Evolutionary conservation across 805 yeast genomes (phyloP).

Genomic region (Cyberlindnera mississippiensis): DNA sequence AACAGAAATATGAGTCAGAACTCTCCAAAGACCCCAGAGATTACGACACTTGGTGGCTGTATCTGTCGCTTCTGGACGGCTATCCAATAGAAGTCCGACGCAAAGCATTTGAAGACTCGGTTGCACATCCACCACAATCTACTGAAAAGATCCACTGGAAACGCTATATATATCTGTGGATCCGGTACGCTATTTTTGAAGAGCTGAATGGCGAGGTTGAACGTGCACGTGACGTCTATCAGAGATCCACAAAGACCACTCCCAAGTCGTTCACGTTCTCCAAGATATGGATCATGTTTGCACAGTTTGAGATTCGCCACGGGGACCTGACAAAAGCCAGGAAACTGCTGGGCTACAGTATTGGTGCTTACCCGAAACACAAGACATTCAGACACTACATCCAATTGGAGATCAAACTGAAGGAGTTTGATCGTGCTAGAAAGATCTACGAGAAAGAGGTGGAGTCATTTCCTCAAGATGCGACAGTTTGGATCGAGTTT

Average conservation of each 20-base stretch:
- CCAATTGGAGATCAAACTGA: conserved; percentile 57
- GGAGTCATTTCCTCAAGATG: conserved; percentile 40
- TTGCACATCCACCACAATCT: conserved; percentile 35
- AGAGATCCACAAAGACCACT: conserved; percentile 39
- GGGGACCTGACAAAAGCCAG: conserved; percentile 51
- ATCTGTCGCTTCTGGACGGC: conserved; percentile 48
- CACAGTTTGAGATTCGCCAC: conserved; percentile 72
- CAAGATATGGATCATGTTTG: conserved; percentile 67
- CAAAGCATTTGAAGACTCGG: conserved; percentile 42
- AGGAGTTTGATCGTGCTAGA: conserved; percentile 79
- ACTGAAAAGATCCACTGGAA: conserved; percentile 51
- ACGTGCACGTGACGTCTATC: conserved; percentile 48
- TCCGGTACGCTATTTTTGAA: conserved; percentile 55
- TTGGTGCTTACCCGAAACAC: conserved; percentile 63
- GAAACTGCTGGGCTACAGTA: conserved; percentile 62
- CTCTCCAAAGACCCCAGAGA: conserved; percentile 47
- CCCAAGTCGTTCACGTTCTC: conserved; percentile 68
- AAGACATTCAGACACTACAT: conserved; percentile 64
- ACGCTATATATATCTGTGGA: conserved; percentile 67
- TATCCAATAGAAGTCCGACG: conserved; percentile 30
- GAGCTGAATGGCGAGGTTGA: conserved; percentile 49
- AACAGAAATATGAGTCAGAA: conserved; percentile 47
- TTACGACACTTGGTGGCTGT: conserved; percentile 83
- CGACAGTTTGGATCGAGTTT: conserved; percentile 56
- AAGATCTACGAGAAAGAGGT: conserved; percentile 64